phyloP scores from a whole-genome alignment of 2,329 filamentous ascomycete species.

The Teratosphaeria epicoccoides region DNA sequence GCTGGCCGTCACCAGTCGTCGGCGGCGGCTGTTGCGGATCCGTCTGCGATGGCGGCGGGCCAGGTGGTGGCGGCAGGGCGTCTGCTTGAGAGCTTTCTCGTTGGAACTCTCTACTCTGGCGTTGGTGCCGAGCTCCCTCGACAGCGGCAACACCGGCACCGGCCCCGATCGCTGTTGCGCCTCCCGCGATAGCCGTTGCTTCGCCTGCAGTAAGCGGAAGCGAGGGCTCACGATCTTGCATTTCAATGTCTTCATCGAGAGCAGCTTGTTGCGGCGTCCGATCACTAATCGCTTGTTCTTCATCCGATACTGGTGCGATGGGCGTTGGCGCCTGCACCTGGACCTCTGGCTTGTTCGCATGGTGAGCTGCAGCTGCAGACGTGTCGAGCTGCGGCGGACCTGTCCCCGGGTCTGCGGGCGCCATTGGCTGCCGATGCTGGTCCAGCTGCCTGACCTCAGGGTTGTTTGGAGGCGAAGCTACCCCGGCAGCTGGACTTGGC shows the following conservation, averaged over 20 bases:
- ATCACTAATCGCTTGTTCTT: slow-evolving; percentile 35
- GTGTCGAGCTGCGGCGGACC: slow-evolving; percentile 9
- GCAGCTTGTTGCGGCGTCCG: slow-evolving; percentile 38
- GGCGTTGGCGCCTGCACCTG: slow-evolving; percentile 38
- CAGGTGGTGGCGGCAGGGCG: slow-evolving; percentile 47
- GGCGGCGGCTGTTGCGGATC: slow-evolving; percentile 4
- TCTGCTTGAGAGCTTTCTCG: slow-evolving; percentile 16
- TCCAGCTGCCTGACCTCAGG: slow-evolving; percentile 5
- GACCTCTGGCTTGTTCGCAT: slow-evolving; percentile 24
- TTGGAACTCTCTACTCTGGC: slow-evolving; percentile 13
- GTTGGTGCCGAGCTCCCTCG: slow-evolving; percentile 8
- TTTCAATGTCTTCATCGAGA: slow-evolving; percentile 49
- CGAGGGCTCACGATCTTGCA: slow-evolving; percentile 47
- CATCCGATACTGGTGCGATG: slow-evolving; percentile 25
- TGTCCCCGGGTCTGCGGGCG: slow-evolving; percentile 3
- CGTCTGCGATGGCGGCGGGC: slow-evolving; percentile 26
- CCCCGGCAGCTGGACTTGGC: slow-evolving; percentile 6
- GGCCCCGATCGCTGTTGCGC: slow-evolving; percentile 3
- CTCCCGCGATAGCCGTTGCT: slow-evolving; percentile 25
- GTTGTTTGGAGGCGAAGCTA: slow-evolving; percentile 6
- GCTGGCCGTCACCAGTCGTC: slow-evolving; percentile 13
- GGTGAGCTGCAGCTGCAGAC: not conserved
- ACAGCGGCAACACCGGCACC: slow-evolving; percentile 4
- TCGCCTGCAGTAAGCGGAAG: slow-evolving; percentile 43
- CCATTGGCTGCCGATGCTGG: slow-evolving; percentile 4